Percentiles rank a stretch among this genome's conserved stretches.
Evolutionary conservation across 345 rosid species (phyloP).

Genomic region (Linum usitatissimum): DNA sequence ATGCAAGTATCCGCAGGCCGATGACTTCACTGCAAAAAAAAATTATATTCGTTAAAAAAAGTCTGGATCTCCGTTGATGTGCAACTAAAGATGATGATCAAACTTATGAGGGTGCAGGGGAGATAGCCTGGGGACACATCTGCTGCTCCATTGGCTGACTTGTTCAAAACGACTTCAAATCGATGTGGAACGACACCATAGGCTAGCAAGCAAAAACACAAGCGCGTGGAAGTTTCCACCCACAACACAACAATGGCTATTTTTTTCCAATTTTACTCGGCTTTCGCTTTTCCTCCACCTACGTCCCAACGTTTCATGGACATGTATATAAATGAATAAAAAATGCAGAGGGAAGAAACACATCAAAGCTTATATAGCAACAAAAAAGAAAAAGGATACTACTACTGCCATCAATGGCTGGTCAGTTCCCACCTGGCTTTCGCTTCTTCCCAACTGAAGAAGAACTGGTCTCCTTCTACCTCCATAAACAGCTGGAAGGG

Average conservation of each 20-base stretch:
- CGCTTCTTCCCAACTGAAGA: constrained; percentile 95
- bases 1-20: too few relatives aligned
- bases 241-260: constrained; percentile 5
- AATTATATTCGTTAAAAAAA: too few relatives aligned
- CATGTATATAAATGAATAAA: constrained; percentile 7
- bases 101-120: constrained; percentile 1
- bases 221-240: constrained; percentile 46
- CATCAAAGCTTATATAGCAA: background rate
- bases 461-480: constrained; percentile 71
- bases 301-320: constrained; percentile 9
- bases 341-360: background rate
- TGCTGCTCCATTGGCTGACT: constrained; percentile 19
- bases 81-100: too few relatives aligned
- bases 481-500: constrained; percentile 58
- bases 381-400: background rate
- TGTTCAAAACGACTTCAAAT: constrained; percentile 21
- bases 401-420: constrained; percentile 12
- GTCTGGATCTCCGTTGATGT: too few relatives aligned
- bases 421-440: constrained; percentile 35
- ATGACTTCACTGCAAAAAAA: too few relatives aligned
- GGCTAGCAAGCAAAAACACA: constrained; percentile 4
- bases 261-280: constrained; percentile 58
- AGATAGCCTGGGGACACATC: background rate
- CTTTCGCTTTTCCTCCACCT: constrained; percentile 6
- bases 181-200: constrained; percentile 1